A percentile compares a stretch with the other conserved stretches of the same genome.
Conservation (phyloP, 2,329 filamentous ascomycete genomes). For the Coleophoma cylindrospora region DNA sequence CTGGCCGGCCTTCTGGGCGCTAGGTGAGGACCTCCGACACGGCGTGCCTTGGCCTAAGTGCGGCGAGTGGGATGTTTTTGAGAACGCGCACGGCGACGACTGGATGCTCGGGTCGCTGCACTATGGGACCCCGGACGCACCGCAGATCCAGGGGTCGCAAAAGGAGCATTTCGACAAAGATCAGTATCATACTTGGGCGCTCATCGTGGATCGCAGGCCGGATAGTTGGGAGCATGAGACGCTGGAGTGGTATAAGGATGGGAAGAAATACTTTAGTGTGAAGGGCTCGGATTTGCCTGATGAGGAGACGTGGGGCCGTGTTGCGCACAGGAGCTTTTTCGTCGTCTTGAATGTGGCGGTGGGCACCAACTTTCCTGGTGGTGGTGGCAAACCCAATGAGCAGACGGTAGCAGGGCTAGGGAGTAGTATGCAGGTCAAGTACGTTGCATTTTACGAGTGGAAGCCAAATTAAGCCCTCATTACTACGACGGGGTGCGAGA, state of each 20-base stretch:
- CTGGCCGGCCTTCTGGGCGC: slow-evolving; percentile 43
- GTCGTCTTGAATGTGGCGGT: slow-evolving; percentile 35
- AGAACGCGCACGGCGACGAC: slow-evolving; percentile 33
- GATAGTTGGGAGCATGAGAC: slow-evolving; percentile 23
- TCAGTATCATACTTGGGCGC: slow-evolving; percentile 28
- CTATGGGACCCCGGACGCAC: slow-evolving; percentile 35
- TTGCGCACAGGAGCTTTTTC: slow-evolving; percentile 28
- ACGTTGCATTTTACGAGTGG: slow-evolving; percentile 31
- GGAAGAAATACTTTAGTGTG: slow-evolving; percentile 20
- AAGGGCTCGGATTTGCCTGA: slow-evolving; percentile 22
- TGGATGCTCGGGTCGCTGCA: slow-evolving; percentile 33
- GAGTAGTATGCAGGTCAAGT: slow-evolving; percentile 33
- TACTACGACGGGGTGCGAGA: too few relatives aligned
- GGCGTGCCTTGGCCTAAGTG: slow-evolving; percentile 35
- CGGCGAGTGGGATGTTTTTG: slow-evolving; percentile 41
- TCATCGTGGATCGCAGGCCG: slow-evolving; percentile 27
- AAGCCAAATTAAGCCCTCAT: too few relatives aligned
- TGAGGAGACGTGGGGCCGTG: slow-evolving; percentile 23
- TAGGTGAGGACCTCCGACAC: slow-evolving; percentile 34
- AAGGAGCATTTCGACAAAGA: slow-evolving; percentile 19
- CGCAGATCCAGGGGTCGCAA: slow-evolving; percentile 26
- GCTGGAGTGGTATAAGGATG: slow-evolving; percentile 32
- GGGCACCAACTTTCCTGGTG: slow-evolving; percentile 28
- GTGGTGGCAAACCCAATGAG: slow-evolving; percentile 22
- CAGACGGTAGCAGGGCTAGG: slow-evolving; percentile 27